phyloP scores from a whole-genome alignment of 371 early-diverging fungal species.

The Sporodiniella umbellata region DNA sequence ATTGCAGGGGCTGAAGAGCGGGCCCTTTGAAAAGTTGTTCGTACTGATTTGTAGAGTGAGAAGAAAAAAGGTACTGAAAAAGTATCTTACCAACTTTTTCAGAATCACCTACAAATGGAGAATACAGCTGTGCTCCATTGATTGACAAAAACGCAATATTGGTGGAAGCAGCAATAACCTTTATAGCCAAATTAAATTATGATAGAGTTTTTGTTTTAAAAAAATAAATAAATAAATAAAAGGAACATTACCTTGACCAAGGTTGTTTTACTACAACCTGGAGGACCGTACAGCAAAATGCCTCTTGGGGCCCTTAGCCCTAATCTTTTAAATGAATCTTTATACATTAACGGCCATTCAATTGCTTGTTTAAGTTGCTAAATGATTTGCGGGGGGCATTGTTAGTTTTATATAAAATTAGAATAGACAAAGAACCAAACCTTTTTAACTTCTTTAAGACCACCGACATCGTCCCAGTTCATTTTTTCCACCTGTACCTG shows the following conservation, averaged over 20 bases:
- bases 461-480: slow-evolving; percentile 92
- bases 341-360: slow-evolving; percentile 91
- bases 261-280: slow-evolving; percentile 98
- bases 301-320: slow-evolving; percentile 87
- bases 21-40: slow-evolving; percentile 84
- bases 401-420: not conserved
- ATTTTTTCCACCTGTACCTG: slow-evolving; percentile 60
- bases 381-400: not conserved
- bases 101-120: slow-evolving; percentile 93
- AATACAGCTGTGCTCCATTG: slow-evolving; percentile 88
- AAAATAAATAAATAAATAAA: too few species aligned
- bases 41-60: slow-evolving; percentile 37
- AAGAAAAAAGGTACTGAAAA: too few species aligned
- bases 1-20: slow-evolving; percentile 86
- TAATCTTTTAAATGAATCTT: slow-evolving; percentile 69
- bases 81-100: slow-evolving; percentile 65
- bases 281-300: slow-evolving; percentile 95
- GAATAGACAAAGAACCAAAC: slow-evolving; percentile 16
- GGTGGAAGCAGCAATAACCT: slow-evolving; percentile 76
- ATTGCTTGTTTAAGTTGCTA: slow-evolving; percentile 86
- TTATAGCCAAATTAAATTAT: not conserved
- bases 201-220: not conserved
- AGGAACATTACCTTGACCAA: slow-evolving; percentile 81
- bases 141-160: slow-evolving; percentile 83
- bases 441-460: slow-evolving; percentile 89